A percentile compares a stretch with the other conserved stretches of the same genome.
Conservation (phyloP, 768 basidiomycete species). For the Mycena floridula region DNA sequence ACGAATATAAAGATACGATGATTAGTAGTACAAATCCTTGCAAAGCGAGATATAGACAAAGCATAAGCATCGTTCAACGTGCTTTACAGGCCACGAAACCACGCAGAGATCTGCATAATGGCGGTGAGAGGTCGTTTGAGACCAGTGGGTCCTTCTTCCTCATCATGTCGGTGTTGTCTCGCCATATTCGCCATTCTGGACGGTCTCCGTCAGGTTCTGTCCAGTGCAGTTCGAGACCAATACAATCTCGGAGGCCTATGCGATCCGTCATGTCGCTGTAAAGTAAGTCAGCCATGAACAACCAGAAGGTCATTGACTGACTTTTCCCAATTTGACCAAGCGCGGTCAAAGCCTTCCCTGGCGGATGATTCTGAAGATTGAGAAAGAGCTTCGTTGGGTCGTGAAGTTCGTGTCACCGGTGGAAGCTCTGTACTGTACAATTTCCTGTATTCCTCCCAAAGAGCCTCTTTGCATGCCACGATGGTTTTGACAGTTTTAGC, state of each 20-base stretch:
- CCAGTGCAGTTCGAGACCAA: constrained; percentile 48
- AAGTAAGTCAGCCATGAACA: constrained; percentile 7
- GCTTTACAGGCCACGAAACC: constrained; percentile 50
- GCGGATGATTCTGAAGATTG: constrained; percentile 21
- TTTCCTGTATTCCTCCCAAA: constrained; percentile 57
- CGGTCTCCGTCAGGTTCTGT: constrained; percentile 37
- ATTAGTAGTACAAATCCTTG: no score
- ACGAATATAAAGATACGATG: no score
- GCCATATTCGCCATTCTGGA: constrained; percentile 51
- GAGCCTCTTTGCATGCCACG: constrained; percentile 59
- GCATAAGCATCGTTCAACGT: no score
- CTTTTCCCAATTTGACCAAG: constrained; percentile 70
- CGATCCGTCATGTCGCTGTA: constrained; percentile 73
- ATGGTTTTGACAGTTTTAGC: constrained; percentile 52
- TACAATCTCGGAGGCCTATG: constrained; percentile 48
- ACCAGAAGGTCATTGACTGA: constrained; percentile 24
- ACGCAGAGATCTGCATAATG: constrained; percentile 42
- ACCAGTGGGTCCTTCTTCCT: constrained; percentile 1
- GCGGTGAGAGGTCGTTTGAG: constrained; percentile 4
- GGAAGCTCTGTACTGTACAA: constrained; percentile 36
- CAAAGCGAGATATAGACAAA: no score
- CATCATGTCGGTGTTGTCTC: constrained; percentile 30
- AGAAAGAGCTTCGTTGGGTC: constrained; percentile 17
- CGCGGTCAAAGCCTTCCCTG: constrained; percentile 57
- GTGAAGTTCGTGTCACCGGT: constrained; percentile 29